Conservation (phyloP, 176 grass and related monocot genomes). For the Elymus sibiricus region DNA sequence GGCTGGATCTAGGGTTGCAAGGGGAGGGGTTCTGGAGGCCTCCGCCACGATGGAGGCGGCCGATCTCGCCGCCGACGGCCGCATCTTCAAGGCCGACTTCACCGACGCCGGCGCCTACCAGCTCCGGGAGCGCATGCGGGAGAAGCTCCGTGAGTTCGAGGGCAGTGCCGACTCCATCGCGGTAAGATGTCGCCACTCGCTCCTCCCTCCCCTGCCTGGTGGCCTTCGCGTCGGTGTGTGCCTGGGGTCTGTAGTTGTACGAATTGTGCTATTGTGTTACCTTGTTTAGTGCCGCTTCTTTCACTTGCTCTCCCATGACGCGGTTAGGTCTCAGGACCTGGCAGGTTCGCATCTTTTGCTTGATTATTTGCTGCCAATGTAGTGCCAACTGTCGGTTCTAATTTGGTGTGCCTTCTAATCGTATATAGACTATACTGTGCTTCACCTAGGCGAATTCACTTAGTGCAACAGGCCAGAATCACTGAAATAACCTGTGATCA, state of each 20-base stretch:
- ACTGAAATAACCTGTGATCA: not conserved
- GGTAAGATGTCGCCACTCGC: conserved; percentile 34
- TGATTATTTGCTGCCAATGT: not conserved
- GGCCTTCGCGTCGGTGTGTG: not conserved
- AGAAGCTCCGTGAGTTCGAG: conserved; percentile 57
- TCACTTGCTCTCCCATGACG: not conserved
- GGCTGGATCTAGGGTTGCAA: conserved; percentile 68
- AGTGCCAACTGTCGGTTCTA: not conserved
- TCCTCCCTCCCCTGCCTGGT: not conserved
- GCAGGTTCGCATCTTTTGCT: not conserved
- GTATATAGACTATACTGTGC: not conserved
- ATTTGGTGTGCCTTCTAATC: not conserved
- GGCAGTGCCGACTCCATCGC: conserved; percentile 23
- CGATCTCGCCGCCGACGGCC: conserved; percentile 30
- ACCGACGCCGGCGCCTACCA: conserved; percentile 31
- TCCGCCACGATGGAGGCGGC: conserved; percentile 47
- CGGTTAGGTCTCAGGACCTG: not conserved
- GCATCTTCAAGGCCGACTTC: conserved; percentile 33
- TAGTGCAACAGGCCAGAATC: not conserved
- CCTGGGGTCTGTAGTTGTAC: not conserved
- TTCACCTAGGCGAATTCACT: not conserved
- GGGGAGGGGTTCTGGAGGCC: conserved; percentile 17
- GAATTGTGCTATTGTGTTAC: not conserved
- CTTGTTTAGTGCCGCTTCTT: not conserved
- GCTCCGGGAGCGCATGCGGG: conserved; percentile 42